Evolutionary conservation across 345 rosid species (phyloP).

Genomic region (Melaleuca alternifolia): DNA sequence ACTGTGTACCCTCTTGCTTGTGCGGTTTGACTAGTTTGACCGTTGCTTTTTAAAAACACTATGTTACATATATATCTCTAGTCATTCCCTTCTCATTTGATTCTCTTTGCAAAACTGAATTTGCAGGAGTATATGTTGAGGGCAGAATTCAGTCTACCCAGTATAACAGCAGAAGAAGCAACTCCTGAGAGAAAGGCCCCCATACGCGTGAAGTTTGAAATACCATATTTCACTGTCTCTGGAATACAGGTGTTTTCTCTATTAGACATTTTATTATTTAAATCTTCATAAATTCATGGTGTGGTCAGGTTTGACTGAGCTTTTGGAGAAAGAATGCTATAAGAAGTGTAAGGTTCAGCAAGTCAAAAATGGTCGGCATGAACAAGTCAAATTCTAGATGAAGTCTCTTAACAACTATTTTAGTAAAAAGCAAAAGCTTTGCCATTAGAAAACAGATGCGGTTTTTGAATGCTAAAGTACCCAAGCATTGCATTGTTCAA

Average conservation of each 20-base stretch:
- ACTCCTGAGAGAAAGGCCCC: constrained; percentile 85
- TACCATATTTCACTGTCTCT: constrained; percentile 88
- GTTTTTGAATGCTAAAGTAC: not conserved
- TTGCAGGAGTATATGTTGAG: constrained; percentile 83
- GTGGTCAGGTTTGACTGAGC: not conserved
- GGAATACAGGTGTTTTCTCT: constrained; percentile 70
- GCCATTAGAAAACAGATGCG: not conserved
- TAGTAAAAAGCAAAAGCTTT: not conserved
- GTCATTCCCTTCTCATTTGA: not conserved
- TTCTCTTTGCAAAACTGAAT: not conserved
- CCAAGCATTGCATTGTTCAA: not conserved
- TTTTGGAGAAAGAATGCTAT: not conserved
- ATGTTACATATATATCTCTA: not conserved
- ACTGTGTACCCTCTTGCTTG: not conserved
- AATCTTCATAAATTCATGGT: not conserved
- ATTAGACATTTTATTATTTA: not conserved
- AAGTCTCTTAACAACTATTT: not conserved
- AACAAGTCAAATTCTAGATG: not conserved
- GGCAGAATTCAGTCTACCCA: constrained; percentile 88
- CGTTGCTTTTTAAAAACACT: not conserved
- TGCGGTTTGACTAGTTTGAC: not conserved
- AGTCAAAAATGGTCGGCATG: not conserved
- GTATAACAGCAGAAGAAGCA: constrained; percentile 76
- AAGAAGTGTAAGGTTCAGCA: not conserved
- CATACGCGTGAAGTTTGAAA: constrained; percentile 85